Base-by-base conservation (phyloP, 164 flowering plant species). In the Annona squamosa region DNA sequence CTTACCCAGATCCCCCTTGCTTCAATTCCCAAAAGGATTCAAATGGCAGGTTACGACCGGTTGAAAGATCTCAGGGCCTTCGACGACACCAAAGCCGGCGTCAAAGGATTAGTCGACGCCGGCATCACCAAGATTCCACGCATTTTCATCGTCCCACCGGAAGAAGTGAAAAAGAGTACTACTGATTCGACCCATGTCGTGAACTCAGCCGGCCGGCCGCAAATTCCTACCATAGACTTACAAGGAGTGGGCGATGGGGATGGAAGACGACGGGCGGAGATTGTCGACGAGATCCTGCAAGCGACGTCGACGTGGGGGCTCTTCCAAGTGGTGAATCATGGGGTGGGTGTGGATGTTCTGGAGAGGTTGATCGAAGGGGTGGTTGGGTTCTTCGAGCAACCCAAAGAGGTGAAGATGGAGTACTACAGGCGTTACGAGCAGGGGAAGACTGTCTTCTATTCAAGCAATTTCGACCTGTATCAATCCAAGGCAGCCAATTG, bases 261-360 rank as follows among this genome's bases (percentile, higher is more conserved):
- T 7, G 17, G 3, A 12, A 63, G 4, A 69, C 62, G 26, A 5
- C 67, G 72, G 1, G 62, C 57, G 46, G 67, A 63, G 70, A 73
- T 79, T 0, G 74, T 85, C 0, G 79, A 71, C 1, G 26, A 69
- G 45, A 52, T 88, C 5, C 63, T 79, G 5, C 19, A 46, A 1
- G 90, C 88, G 2, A 71, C 80, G 1, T 84, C 75, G 79, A 77
- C 48, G 2, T 80, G 83, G 86, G 92, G 90, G 0, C 83, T 88
- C 74, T 85, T 87, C 72, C 87, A 87, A 68, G 79, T 87, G 70
- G 73, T 86, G 26, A 87, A 87, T 71, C 92, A 88, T 79, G 87
- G 87, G n/a, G 70, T 88, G 4, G 85, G 85, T 0, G 56, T 2
- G 5, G 45, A 41, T 2, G 78, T 84, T 2, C 1, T 88, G 71